Evolutionary conservation across 179 eudicot genomes (phyloP).

Genomic region (Silene noctiflora): DNA sequence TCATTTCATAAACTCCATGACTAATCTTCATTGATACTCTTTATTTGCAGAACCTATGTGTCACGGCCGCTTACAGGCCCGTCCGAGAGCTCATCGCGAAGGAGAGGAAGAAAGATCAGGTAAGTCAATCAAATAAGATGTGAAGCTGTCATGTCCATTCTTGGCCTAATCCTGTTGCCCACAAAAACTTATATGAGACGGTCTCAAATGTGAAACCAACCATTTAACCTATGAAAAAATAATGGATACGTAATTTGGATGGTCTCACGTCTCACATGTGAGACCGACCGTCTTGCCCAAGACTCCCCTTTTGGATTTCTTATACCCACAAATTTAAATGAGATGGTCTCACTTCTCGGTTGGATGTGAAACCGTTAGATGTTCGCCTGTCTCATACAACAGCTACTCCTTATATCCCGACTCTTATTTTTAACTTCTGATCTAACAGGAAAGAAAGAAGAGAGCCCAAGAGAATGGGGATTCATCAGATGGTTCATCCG

Average conservation of each 20-base stretch:
- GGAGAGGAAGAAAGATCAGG: constrained; percentile 78
- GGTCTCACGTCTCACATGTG: too few relatives aligned
- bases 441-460: constrained; percentile 62
- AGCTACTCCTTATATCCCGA: too few relatives aligned
- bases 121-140: constrained; percentile 23
- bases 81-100: constrained; percentile 85
- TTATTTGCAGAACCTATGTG: constrained; percentile 63
- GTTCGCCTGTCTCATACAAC: too few relatives aligned
- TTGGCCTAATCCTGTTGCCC: not conserved
- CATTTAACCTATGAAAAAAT: too few relatives aligned
- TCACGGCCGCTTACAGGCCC: constrained; percentile 91
- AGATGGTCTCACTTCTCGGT: too few relatives aligned
- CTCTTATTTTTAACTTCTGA: not conserved
- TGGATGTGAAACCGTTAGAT: too few relatives aligned
- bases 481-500: constrained; percentile 37
- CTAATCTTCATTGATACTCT: constrained; percentile 6
- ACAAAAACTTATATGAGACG: not conserved
- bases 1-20: not conserved
- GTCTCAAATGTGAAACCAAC: not conserved
- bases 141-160: not conserved
- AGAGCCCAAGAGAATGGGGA: constrained; percentile 51
- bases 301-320: too few relatives aligned
- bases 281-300: too few relatives aligned
- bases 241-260: too few relatives aligned
- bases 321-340: too few relatives aligned